Percentiles rank a stretch among this genome's conserved stretches.
phyloP scores from a whole-genome alignment of 306 rosid genomes.

The Quillaja saponaria region DNA sequence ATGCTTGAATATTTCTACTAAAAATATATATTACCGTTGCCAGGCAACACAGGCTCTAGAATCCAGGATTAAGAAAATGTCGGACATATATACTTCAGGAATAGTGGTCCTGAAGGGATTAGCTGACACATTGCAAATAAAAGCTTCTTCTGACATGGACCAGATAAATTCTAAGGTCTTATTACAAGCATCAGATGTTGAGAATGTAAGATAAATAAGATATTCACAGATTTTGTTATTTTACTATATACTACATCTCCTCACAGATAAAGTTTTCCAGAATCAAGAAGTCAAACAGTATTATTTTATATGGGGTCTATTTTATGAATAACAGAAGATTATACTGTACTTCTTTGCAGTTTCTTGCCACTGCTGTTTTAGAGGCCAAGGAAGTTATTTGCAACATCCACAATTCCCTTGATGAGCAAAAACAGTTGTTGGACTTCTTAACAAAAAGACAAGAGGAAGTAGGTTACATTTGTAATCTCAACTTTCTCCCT shows the following conservation, averaged over 20 bases:
- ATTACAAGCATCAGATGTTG: conserved; percentile 59
- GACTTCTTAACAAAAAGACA: conserved; percentile 62
- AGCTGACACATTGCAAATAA: conserved; percentile 54
- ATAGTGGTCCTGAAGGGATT: conserved; percentile 59
- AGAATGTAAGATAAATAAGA: conserved; percentile 49
- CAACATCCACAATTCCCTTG: conserved; percentile 62
- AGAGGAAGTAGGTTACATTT: conserved; percentile 56
- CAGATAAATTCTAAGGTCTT: conserved; percentile 55
- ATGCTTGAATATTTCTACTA: conserved; percentile 18
- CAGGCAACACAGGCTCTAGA: conserved; percentile 77
- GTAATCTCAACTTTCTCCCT: not conserved
- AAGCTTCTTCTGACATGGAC: conserved; percentile 70
- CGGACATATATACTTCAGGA: conserved; percentile 67
- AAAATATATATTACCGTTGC: conserved; percentile 12
- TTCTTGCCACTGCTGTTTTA: conserved; percentile 58
- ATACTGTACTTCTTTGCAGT: conserved; percentile 44
- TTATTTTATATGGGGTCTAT: conserved; percentile 7
- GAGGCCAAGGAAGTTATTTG: conserved; percentile 69
- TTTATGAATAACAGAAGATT: conserved; percentile 8
- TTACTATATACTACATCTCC: not conserved
- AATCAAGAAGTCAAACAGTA: not conserved
- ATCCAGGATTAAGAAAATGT: conserved; percentile 66
- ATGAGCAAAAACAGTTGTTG: conserved; percentile 68
- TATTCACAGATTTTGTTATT: too few relatives aligned
- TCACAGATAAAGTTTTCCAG: not conserved